These are phyloP conservation scores for Rhodocollybia butyracea DNA, from an alignment of 768 basidiomycete genomes.

Conservation along the genomic window DNA sequence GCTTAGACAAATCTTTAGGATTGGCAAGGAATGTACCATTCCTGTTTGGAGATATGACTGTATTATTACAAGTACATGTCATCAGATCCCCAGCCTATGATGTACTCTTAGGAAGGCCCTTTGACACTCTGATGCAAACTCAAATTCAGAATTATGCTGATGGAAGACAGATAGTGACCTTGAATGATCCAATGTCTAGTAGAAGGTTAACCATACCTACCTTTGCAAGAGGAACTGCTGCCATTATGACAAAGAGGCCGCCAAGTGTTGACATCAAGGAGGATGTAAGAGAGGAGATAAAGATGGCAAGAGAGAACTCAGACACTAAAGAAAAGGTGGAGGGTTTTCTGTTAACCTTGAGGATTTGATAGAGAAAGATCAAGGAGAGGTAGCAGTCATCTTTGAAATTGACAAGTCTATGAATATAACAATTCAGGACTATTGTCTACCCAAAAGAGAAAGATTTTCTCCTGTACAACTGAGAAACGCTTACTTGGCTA, in stretches of 20 bases:
- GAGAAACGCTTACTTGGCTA: background rate
- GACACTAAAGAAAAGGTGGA: background rate
- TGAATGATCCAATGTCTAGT: background rate
- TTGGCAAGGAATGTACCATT: constrained; percentile 23
- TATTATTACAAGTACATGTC: constrained; percentile 26
- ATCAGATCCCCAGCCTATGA: constrained; percentile 21
- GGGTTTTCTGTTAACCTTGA: constrained; percentile 7
- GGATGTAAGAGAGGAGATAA: background rate
- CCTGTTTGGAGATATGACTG: constrained; percentile 16
- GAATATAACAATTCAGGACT: background rate
- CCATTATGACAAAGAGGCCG: too few relatives aligned
- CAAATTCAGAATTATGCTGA: background rate
- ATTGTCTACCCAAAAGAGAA: background rate
- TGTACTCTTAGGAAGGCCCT: constrained; percentile 18
- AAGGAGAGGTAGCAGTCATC: constrained; percentile 8
- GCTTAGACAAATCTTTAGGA: constrained; percentile 17
- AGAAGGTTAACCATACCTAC: background rate
- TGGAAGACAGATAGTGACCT: background rate
- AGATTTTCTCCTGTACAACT: constrained; percentile 1
- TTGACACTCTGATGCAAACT: constrained; percentile 2
- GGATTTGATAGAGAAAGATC: constrained; percentile 5
- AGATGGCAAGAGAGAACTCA: background rate
- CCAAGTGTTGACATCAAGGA: too few relatives aligned
- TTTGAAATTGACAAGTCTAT: background rate
- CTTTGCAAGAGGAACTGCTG: background rate